Evolutionary conservation across 306 rosid species (phyloP), one percentile per base, ranked within the genome.

Genomic region (Clitoria ternatea): DNA sequence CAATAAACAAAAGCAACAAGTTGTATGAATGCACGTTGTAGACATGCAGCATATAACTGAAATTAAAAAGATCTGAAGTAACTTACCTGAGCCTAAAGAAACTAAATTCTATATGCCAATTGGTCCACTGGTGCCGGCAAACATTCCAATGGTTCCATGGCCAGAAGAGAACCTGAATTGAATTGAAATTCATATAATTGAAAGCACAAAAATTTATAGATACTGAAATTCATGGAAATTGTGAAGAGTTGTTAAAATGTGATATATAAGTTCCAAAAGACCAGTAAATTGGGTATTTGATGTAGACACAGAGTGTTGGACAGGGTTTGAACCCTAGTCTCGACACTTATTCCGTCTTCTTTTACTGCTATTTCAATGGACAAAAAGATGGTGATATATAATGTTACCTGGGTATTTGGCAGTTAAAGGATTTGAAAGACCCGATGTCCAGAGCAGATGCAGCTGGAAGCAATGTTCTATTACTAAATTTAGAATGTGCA

Each of bases 351-450:
- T n/a, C n/a, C n/a, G n/a, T n/a, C n/a, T n/a, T n/a, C n/a, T n/a
- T n/a, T n/a, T n/a, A n/a, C n/a, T n/a, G n/a, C n/a, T n/a, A n/a
- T n/a, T n/a, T n/a, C n/a, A n/a, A n/a, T n/a, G n/a, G n/a, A n/a
- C n/a, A n/a, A n/a, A n/a, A n/a, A n/a, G n/a, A 50, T 5, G 61
- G 11, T 49, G 35, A 52, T n/a, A n/a, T n/a, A n/a, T n/a, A n/a
- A n/a, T n/a, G n/a, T 52, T 77, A 94, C 99, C 97, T 87, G 9
- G 99, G 99, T 50, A 94, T 76, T 73, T 94, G 99, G 84, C 97
- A 94, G 63, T 94, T 89, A 69, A 42, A 91, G 26, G 97, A 77
- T 76, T 89, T 91, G 83, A 94, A 89, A 27, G 97, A 77, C 8
- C 87, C 97, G 82, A 89, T 79, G 64, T 94, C 98, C 62, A 87